A percentile compares a stretch with the other conserved stretches of the same genome.
Evolutionary conservation across 495 filamentous ascomycete species (phyloP).

Genomic region (Delitschia confertaspora): DNA sequence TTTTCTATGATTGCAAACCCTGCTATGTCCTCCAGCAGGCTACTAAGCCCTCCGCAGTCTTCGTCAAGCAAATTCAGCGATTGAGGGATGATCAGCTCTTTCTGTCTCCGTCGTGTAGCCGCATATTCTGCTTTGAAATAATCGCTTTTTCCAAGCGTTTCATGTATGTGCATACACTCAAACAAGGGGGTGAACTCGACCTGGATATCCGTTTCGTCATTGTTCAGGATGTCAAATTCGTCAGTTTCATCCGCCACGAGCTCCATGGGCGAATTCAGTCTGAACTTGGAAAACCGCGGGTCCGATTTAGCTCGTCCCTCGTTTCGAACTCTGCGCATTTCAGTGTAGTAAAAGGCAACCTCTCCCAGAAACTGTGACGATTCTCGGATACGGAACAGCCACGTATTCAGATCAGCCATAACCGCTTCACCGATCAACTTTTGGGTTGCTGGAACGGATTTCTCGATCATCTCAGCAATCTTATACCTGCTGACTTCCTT

Average conservation of each 20-base stretch:
- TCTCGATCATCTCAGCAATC: slow-evolving; percentile 91
- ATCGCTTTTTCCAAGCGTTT: slow-evolving; percentile 85
- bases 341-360: slow-evolving; percentile 93
- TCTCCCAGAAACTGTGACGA: slow-evolving; percentile 92
- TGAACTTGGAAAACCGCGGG: slow-evolving; percentile 67
- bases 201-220: slow-evolving; percentile 67
- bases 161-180: slow-evolving; percentile 93
- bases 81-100: slow-evolving; percentile 73
- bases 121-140: slow-evolving; percentile 87
- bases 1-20: slow-evolving; percentile 96
- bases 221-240: slow-evolving; percentile 88
- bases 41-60: slow-evolving; percentile 68
- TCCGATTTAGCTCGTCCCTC: slow-evolving; percentile 67
- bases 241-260: slow-evolving; percentile 89
- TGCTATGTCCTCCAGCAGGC: slow-evolving; percentile 81
- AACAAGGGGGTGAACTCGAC: slow-evolving; percentile 93
- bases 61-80: slow-evolving; percentile 62
- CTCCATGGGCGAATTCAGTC: slow-evolving; percentile 92
- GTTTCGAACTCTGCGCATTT: slow-evolving; percentile 74
- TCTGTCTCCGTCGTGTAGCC: slow-evolving; percentile 78
- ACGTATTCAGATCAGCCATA: slow-evolving; percentile 94
- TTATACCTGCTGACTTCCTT: slow-evolving; percentile 89
- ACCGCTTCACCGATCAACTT: slow-evolving; percentile 90
- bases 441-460: slow-evolving; percentile 86
- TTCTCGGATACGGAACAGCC: slow-evolving; percentile 93